Percentiles rank a stretch among this genome's conserved stretches.
These are phyloP conservation scores for Drechslerella coelobrocha DNA, from an alignment of 2,329 filamentous ascomycete species.

Conservation along the genomic window DNA sequence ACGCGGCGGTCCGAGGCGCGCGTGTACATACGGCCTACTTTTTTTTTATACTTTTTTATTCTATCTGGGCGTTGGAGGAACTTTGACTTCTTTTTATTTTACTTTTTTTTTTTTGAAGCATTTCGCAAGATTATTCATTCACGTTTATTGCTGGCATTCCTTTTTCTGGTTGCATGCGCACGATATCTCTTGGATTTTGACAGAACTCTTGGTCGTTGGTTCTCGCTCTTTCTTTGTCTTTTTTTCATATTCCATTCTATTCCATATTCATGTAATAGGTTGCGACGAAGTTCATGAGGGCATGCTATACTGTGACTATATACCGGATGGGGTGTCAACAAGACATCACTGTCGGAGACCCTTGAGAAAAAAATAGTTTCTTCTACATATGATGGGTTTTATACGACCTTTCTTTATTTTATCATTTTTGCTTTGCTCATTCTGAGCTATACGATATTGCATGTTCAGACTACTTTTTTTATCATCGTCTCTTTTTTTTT, in stretches of 20 bases:
- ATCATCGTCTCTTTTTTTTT: neutral
- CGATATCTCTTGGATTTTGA: conserved; percentile 7
- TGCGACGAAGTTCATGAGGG: conserved; percentile 33
- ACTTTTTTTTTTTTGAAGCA: neutral
- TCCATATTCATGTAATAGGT: conserved; percentile 42
- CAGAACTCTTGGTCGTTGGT: conserved; percentile 5
- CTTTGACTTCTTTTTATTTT: conserved; percentile 17
- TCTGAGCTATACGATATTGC: neutral
- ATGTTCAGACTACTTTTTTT: neutral
- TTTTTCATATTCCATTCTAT: conserved; percentile 7
- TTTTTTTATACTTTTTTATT: conserved; percentile 18
- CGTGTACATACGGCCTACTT: conserved; percentile 43
- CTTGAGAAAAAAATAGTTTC: too few relatives aligned
- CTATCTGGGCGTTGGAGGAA: conserved; percentile 49
- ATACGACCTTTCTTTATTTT: neutral
- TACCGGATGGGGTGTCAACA: neutral
- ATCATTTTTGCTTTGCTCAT: neutral
- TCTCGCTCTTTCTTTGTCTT: conserved; percentile 2
- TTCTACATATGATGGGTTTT: too few relatives aligned
- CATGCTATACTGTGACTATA: conserved; percentile 6
- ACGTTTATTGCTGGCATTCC: neutral
- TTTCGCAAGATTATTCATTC: neutral
- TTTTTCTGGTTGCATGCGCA: neutral
- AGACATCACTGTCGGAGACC: neutral
- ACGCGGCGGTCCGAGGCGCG: conserved; percentile 47